phyloP scores from a whole-genome alignment of 768 basidiomycete genomes.

The Suillus plorans region DNA sequence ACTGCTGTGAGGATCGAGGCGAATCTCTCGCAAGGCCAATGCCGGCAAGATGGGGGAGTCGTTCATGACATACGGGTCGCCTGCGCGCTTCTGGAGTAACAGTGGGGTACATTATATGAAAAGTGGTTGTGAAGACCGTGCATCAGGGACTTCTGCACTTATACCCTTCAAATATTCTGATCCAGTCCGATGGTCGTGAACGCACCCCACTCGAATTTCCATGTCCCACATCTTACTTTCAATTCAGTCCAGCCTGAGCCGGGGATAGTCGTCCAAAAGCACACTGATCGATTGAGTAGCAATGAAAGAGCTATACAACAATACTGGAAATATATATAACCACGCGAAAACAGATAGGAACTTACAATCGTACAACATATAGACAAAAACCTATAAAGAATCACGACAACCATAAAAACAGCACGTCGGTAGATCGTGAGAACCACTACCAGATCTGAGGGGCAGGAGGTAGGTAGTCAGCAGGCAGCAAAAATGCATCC shows the following conservation, averaged over 20 bases:
- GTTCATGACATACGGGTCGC: not conserved
- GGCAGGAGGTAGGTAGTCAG: slow-evolving; percentile 67
- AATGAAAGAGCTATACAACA: slow-evolving; percentile 3
- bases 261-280: not conserved
- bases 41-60: slow-evolving; percentile 3
- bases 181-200: slow-evolving; percentile 1
- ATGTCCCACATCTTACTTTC: not conserved
- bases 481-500: slow-evolving; percentile 80
- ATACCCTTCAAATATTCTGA: not conserved
- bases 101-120: not conserved
- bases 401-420: slow-evolving; percentile 8
- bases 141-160: not conserved
- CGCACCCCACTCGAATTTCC: not conserved
- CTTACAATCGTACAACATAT: slow-evolving; percentile 18
- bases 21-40: not conserved
- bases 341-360: slow-evolving; percentile 19
- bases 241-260: not conserved
- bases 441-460: slow-evolving; percentile 70
- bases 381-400: slow-evolving; percentile 18
- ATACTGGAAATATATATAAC: slow-evolving; percentile 7
- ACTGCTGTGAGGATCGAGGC: not conserved
- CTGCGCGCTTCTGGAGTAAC: not conserved
- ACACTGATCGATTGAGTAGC: slow-evolving; percentile 3
- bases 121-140: not conserved
- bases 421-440: not conserved